These are phyloP conservation scores for Antarctomyces pellizariae DNA, from an alignment of 495 filamentous ascomycete species.

Conservation along the genomic window DNA sequence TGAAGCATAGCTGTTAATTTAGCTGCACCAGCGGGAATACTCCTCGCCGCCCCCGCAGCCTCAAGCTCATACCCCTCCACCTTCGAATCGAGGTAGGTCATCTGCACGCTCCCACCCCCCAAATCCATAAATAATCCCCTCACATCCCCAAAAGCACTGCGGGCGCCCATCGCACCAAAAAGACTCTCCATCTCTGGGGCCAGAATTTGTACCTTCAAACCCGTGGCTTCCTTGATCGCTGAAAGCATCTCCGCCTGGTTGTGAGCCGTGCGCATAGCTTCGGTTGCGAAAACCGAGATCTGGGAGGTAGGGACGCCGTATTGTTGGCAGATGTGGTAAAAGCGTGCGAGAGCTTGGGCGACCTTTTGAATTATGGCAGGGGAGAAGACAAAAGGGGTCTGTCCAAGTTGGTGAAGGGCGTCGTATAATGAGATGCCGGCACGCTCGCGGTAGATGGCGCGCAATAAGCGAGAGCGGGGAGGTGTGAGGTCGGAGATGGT, in stretches of 20 bases:
- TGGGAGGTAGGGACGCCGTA: slow-evolving; percentile 38
- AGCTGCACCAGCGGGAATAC: slow-evolving; percentile 70
- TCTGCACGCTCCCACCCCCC: slow-evolving; percentile 75
- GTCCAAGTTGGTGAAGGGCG: slow-evolving; percentile 29
- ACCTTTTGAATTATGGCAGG: slow-evolving; percentile 35
- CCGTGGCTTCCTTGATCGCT: slow-evolving; percentile 33
- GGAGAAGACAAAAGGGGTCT: slow-evolving; percentile 33
- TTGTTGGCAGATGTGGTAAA: slow-evolving; percentile 40
- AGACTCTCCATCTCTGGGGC: slow-evolving; percentile 61
- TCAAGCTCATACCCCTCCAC: slow-evolving; percentile 17
- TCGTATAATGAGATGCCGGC: slow-evolving; percentile 77
- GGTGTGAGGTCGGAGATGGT: slow-evolving; percentile 62
- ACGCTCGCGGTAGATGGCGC: slow-evolving; percentile 54
- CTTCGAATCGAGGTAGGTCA: slow-evolving; percentile 54
- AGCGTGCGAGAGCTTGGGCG: slow-evolving; percentile 38
- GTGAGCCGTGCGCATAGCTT: slow-evolving; percentile 62
- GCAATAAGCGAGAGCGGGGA: slow-evolving; percentile 44
- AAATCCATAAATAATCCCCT: slow-evolving; percentile 67
- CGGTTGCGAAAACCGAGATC: slow-evolving; percentile 61
- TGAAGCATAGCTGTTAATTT: slow-evolving; percentile 43
- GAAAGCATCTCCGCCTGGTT: slow-evolving; percentile 46
- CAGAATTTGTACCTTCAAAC: slow-evolving; percentile 45
- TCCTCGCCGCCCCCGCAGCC: slow-evolving; percentile 22
- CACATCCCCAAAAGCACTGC: slow-evolving; percentile 44
- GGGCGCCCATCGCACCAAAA: slow-evolving; percentile 64